Evolutionary conservation across 148 eudicot genomes (phyloP), one percentile per base, ranked within the genome.

Genomic region (Dianthus caryophyllus): DNA sequence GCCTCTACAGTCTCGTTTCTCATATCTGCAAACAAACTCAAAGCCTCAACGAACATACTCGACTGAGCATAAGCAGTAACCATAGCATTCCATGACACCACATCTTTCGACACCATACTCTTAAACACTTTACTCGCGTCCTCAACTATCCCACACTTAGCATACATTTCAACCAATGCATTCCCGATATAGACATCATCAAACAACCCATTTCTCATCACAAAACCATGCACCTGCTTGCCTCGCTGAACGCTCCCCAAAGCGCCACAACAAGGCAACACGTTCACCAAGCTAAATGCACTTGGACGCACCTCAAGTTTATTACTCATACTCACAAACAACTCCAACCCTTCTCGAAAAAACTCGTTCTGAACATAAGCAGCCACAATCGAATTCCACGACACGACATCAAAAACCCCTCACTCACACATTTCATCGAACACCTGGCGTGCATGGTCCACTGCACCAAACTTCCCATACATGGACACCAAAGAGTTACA

Each of bases 61-160:
- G 79, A 61, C 52, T 81, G 89, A 14, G 88, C 80, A 67, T 83
- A 87, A 61, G 92, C 96, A 30, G 86, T 78, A 44, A 89, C 89
- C 88, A 89, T 76, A 21, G 85, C 82, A 73, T 89, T 89, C 92
- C 96, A 89, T 36, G 89, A 79, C 61, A 89, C 96, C 48, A 89
- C 88, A 71, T 89, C 96, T 73, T 81, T 87, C 47, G 71, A 71
- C 68, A 77, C 73, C 83, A 89, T 89, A 48, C 76, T 38, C 59
- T 71, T 81, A 41, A 89, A 86, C 60, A 89, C 80, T 67, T 58
- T 70, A 46, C 63, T 77, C 5, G 96, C 96, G 59, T 82, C 75
- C 60, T 81, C 85, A 83, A 86, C 66, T 67, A 77, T 68, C 44
- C 81, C 89, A 63, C 84, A 76, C 71, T 89, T 89, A n/a, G 88